Evolutionary conservation across 1,284 basidiomycete genomes (phyloP).

Genomic region (Vanrija sp.): DNA sequence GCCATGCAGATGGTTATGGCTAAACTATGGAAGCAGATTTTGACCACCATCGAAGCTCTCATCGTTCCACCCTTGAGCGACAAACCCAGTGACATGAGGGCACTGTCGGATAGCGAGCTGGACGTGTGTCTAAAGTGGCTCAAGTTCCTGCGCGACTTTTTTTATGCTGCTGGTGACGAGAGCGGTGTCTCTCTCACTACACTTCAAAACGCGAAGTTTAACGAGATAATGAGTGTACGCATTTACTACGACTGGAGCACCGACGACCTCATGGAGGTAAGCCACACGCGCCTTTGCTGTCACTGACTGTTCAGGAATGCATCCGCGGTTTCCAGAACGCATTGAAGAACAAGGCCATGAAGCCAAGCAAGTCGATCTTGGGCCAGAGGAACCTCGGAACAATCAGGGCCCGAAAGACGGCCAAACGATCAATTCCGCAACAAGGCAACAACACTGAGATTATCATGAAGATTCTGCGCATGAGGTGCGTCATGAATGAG

Average conservation of each 20-base stretch:
- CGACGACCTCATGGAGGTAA: conserved; percentile 80
- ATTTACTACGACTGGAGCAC: conserved; percentile 93
- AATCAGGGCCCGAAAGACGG: conserved; percentile 88
- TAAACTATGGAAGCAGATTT: conserved; percentile 93
- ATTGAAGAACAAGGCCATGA: conserved; percentile 67
- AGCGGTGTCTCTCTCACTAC: conserved; percentile 74
- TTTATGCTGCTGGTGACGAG: conserved; percentile 89
- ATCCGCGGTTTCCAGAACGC: conserved; percentile 74
- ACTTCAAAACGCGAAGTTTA: conserved; percentile 94
- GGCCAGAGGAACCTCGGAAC: conserved; percentile 84
- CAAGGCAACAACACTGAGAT: conserved; percentile 69
- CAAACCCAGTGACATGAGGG: conserved; percentile 81
- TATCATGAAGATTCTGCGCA: conserved; percentile 85
- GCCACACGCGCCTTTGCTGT: conserved; percentile 6
- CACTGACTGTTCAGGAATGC: conserved; percentile 60
- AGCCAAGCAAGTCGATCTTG: conserved; percentile 85
- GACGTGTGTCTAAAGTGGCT: conserved; percentile 98
- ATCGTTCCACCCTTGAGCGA: conserved; percentile 90
- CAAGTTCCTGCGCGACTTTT: conserved; percentile 92
- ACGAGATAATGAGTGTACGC: conserved; percentile 82
- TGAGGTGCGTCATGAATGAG: conserved; percentile 63
- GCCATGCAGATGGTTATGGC: conserved; percentile 91
- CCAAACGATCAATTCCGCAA: conserved; percentile 72
- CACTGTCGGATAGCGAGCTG: conserved; percentile 88
- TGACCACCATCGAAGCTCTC: conserved; percentile 79